These are phyloP conservation scores for Lentinula novae-zelandiae DNA, from an alignment of 1,284 basidiomycete species.

Conservation along the genomic window DNA sequence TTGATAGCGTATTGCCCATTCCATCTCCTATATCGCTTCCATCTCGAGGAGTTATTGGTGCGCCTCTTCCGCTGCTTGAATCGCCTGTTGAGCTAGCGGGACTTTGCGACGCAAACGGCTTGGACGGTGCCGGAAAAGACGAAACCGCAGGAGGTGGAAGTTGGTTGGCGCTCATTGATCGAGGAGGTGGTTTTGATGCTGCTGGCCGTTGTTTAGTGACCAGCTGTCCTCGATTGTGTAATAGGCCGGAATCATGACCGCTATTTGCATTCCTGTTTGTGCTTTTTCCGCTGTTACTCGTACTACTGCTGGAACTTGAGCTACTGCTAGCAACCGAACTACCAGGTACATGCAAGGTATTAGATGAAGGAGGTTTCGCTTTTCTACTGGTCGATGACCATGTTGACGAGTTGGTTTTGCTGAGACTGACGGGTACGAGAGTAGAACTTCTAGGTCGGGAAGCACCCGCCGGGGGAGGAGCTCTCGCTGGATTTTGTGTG, in stretches of 20 bases:
- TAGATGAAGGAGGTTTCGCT: neutral
- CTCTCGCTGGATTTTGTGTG: neutral
- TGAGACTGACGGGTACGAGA: constrained; percentile 7
- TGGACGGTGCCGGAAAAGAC: constrained; percentile 22
- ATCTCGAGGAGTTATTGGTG: constrained; percentile 69
- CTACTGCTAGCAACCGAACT: neutral
- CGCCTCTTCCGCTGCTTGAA: constrained; percentile 61
- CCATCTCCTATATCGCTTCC: constrained; percentile 54
- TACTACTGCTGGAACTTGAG: neutral
- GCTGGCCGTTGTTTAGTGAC: neutral
- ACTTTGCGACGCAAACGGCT: constrained; percentile 59
- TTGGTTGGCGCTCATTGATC: neutral
- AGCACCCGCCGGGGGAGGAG: neutral
- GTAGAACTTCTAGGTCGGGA: constrained; percentile 13
- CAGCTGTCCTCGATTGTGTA: neutral
- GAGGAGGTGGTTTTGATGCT: neutral
- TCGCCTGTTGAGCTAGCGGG: constrained; percentile 78
- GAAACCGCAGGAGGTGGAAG: neutral
- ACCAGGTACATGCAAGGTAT: neutral
- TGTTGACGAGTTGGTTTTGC: neutral
- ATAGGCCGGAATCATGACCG: neutral
- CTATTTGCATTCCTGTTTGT: neutral
- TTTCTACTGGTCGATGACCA: constrained; percentile 16
- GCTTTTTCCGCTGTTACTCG: neutral
- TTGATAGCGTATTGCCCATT: constrained; percentile 6